Conservation (phyloP, 176 grass and related monocot species). For the Triticum aestivum region DNA sequence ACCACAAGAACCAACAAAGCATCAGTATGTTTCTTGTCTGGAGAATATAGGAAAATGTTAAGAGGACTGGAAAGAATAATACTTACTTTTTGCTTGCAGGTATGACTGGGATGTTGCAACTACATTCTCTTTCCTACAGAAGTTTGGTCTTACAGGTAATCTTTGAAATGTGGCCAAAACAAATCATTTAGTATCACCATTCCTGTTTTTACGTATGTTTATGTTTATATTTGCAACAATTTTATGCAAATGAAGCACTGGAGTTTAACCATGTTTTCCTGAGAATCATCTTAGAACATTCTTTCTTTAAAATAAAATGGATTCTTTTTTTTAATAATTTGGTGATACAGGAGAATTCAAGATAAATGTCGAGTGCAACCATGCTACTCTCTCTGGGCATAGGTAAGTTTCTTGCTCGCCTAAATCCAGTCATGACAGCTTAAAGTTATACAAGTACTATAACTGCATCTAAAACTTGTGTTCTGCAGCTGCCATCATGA, state of each 20-base stretch:
- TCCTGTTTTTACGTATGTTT: neutral
- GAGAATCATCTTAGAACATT: neutral
- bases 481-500: constrained; percentile 88
- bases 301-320: neutral
- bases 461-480: constrained; percentile 1
- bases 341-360: constrained; percentile 82
- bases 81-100: constrained; percentile 44
- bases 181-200: neutral
- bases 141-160: constrained; percentile 89
- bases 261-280: neutral
- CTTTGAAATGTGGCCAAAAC: neutral
- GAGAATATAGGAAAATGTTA: neutral
- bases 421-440: neutral
- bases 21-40: constrained; percentile 65
- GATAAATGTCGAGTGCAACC: constrained; percentile 97
- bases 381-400: constrained; percentile 92
- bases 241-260: neutral
- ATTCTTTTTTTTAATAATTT: neutral
- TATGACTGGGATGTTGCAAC: constrained; percentile 99
- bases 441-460: neutral
- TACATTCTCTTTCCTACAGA: constrained; percentile 87
- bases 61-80: neutral
- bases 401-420: constrained; percentile 41
- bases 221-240: neutral
- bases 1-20: constrained; percentile 97